Conservation (phyloP, 2,329 filamentous ascomycete genomes). For the Colletotrichum echinochloae region DNA sequence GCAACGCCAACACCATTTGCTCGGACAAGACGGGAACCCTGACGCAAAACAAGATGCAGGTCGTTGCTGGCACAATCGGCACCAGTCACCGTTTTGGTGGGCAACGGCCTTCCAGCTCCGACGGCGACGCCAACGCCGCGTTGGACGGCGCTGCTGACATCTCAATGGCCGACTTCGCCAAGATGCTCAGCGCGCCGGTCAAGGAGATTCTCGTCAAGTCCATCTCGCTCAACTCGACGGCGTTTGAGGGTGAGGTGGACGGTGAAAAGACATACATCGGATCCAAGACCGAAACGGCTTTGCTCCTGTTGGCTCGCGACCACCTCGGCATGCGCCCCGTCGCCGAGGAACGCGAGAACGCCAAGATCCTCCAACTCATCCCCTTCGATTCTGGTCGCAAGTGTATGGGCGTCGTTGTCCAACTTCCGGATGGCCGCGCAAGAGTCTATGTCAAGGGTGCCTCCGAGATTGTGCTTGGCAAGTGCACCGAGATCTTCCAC, state of each 20-base stretch:
- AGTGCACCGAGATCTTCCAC: constrained; percentile 65
- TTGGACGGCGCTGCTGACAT: constrained; percentile 53
- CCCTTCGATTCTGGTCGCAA: constrained; percentile 83
- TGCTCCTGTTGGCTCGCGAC: constrained; percentile 76
- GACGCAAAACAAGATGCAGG: constrained; percentile 77
- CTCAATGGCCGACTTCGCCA: constrained; percentile 59
- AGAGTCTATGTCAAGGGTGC: constrained; percentile 74
- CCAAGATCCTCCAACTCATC: constrained; percentile 72
- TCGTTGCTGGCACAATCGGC: constrained; percentile 71
- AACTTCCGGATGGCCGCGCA: constrained; percentile 62
- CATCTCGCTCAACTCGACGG: constrained; percentile 76
- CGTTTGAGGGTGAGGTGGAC: constrained; percentile 80
- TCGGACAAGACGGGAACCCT: constrained; percentile 77
- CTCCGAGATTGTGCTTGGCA: constrained; percentile 71
- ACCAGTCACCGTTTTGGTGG: constrained; percentile 67
- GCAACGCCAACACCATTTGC: constrained; percentile 79
- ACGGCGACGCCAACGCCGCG: constrained; percentile 43
- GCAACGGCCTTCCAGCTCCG: constrained; percentile 45
- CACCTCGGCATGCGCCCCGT: constrained; percentile 76
- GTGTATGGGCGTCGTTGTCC: constrained; percentile 73
- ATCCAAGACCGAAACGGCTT: constrained; percentile 81
- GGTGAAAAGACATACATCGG: constrained; percentile 76
- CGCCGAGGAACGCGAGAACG: constrained; percentile 71
- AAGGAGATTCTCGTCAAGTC: constrained; percentile 69
- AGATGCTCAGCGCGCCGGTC: constrained; percentile 58